These are phyloP conservation scores for Fusarium nisikadoi DNA, from an alignment of 2,329 filamentous ascomycete species.

Conservation along the genomic window DNA sequence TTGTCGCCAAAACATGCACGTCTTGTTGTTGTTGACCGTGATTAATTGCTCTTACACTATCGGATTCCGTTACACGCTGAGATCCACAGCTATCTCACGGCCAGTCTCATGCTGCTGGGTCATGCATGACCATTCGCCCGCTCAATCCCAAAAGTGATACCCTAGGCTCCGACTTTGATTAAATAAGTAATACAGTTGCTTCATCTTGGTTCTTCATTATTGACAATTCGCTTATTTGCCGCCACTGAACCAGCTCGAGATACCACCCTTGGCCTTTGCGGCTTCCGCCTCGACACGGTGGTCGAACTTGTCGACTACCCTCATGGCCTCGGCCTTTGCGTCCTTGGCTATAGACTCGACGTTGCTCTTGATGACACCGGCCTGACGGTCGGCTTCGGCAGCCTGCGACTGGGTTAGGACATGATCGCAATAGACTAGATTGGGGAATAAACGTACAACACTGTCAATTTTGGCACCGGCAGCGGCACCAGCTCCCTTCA, in stretches of 20 bases:
- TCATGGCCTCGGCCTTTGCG: conserved; percentile 70
- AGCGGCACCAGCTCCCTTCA: conserved; percentile 58
- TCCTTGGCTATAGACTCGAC: conserved; percentile 70
- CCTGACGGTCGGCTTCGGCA: conserved; percentile 70
- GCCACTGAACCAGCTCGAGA: conserved; percentile 87
- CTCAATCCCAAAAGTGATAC: conserved; percentile 16
- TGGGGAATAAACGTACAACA: conserved; percentile 64
- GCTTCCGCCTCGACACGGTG: conserved; percentile 82
- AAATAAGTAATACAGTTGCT: conserved; percentile 23
- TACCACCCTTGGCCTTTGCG: conserved; percentile 82
- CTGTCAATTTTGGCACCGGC: conserved; percentile 75
- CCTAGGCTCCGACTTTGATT: conserved; percentile 21
- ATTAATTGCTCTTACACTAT: conserved; percentile 30
- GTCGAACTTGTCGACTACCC: conserved; percentile 86
- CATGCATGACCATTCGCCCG: conserved; percentile 16
- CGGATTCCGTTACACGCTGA: conserved; percentile 24
- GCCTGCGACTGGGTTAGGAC: conserved; percentile 37
- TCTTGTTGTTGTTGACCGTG: conserved; percentile 5
- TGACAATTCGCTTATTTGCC: conserved; percentile 43
- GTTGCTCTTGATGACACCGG: conserved; percentile 69
- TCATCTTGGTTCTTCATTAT: not conserved
- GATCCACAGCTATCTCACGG: conserved; percentile 7
- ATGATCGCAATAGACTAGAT: not conserved
- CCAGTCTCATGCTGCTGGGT: conserved; percentile 24
- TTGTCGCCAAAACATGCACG: not conserved